Base-by-base conservation (phyloP, 2,329 filamentous ascomycete genomes). In the Trichoderma simmonsii region DNA sequence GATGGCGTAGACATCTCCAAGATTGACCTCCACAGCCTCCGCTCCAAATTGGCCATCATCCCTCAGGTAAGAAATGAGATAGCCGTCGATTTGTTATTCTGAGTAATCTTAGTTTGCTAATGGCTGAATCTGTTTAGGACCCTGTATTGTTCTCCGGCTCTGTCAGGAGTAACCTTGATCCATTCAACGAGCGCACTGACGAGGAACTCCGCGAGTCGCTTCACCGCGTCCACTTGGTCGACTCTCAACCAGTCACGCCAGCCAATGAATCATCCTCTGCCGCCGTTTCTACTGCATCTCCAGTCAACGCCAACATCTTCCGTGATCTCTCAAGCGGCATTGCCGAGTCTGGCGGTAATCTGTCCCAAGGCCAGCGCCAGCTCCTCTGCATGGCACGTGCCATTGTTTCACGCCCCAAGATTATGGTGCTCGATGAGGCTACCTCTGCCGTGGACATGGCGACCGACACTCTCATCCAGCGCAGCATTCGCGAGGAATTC, bases 101-200 rank as follows among this genome's bases (percentile, higher is more conserved):
- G 9, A 15, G 1, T 11, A 8, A 9, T 12, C 7, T 14, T 43
- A 59, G 9, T 26, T 32, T 63, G 24, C 72, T 71, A 72, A 71
- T 36, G 21, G 28, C 51, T 57, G 12, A 65, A 77, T 66, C 77
- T 67, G 39, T 8, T 1, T 75, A 94, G 81, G 93, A 95, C 75
- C 93, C 93, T 0, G 92, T 95, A 1, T 85, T 96, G 7, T 95
- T 96, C 82, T 93, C 91, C 1, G 93, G 93, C 26, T 94, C 92
- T 0, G 84, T 96, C 24, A 87, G 93, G 56, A 89, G 86, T 57
- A 95, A 95, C 77, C 85, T 96, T 5, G 93, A 96, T 77, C 91
- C 93, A 0, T 94, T 95, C 76, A 85, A 91, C 70, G 85, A 92
- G 73, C 89, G 93, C 77, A 87, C 85, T 1, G 92, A 95, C 74